Base-by-base conservation (phyloP, 106 monocot species). In the Platanthera guangdongensis region DNA sequence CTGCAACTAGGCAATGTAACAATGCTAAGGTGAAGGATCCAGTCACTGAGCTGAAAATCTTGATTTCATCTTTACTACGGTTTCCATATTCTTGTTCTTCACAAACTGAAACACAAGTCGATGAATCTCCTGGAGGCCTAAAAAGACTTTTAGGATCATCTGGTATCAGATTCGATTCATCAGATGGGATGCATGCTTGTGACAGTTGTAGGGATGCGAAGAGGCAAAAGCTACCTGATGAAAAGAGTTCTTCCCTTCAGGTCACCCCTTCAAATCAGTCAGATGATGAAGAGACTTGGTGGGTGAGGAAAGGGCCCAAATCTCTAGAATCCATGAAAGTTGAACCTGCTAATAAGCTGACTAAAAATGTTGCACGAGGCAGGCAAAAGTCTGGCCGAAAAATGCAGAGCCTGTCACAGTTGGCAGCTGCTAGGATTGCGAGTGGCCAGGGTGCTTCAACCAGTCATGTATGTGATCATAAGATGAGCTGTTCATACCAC, bases 401-500 rank as follows among this genome's bases (percentile, higher is more conserved):
- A 84, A 99, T 92, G 70, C 91, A 91, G 80, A 92, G 91, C 83
- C 85, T 99, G 15, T 86, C 91, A 25, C 97, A 94, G 49, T 88
- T 99, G 62, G 86, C 85, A 63, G 85, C 94, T 78, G 76, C 89
- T 74, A 84, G 97, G 79, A 93, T 94, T 80, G 94, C 94, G 75
- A 81, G 94, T 69, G 94, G 94, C 77, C 94, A 99, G 28, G 91
- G 97, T 50, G 92, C 97, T 68, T 99, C 97, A 50, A 94, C 92
- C 47, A 99, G 97, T 84, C 94, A 99, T 85, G 83, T 94, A 21
- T 99, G 97, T 76, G 92, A 99, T 71, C 89, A 71, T 75, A 99
- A 94, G 60, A 57, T 88, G 57, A 82, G 51, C 68, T 99, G 97
- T 52, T 78, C 87, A 50, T 88, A 90, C 65, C 89, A 94, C 71